A percentile compares a stretch with the other conserved stretches of the same genome.
Evolutionary conservation across 2,329 filamentous ascomycete species (phyloP).

Genomic region (Claviceps sorghi): DNA sequence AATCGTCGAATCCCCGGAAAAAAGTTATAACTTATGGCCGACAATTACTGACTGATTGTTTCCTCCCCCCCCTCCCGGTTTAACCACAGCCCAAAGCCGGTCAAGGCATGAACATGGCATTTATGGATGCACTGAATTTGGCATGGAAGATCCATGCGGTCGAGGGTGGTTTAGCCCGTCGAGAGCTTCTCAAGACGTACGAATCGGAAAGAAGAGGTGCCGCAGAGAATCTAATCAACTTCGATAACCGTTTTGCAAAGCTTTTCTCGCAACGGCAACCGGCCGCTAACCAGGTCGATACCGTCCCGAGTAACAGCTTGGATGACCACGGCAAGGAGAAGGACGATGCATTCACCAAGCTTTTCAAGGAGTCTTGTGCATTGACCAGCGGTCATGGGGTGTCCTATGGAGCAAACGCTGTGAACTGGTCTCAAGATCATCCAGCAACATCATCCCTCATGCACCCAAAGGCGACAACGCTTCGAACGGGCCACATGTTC

Average conservation of each 20-base stretch:
- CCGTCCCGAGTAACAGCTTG: conserved; percentile 34
- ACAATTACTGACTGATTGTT: not conserved
- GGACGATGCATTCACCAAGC: conserved; percentile 69
- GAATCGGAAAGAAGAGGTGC: conserved; percentile 74
- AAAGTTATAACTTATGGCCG: not conserved
- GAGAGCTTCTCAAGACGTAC: conserved; percentile 67
- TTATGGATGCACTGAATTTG: conserved; percentile 71
- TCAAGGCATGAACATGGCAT: conserved; percentile 69
- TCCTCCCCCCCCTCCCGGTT: not conserved
- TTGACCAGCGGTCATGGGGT: conserved; percentile 90
- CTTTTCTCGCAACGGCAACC: conserved; percentile 72
- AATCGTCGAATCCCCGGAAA: too few species aligned
- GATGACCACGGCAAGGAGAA: conserved; percentile 14
- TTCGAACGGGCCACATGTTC: conserved; percentile 62
- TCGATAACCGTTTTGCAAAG: conserved; percentile 80
- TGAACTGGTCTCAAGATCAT: conserved; percentile 72
- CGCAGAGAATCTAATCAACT: conserved; percentile 70
- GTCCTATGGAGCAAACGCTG: conserved; percentile 62
- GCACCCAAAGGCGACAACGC: conserved; percentile 47
- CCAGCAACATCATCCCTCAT: conserved; percentile 56
- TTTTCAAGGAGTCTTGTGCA: conserved; percentile 81
- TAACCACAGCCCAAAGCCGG: conserved; percentile 54
- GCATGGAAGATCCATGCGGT: conserved; percentile 95
- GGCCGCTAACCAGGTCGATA: conserved; percentile 56
- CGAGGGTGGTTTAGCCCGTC: conserved; percentile 64